These are phyloP conservation scores for Pterocarpus santalinus DNA, from an alignment of 306 rosid species.

Conservation along the genomic window DNA sequence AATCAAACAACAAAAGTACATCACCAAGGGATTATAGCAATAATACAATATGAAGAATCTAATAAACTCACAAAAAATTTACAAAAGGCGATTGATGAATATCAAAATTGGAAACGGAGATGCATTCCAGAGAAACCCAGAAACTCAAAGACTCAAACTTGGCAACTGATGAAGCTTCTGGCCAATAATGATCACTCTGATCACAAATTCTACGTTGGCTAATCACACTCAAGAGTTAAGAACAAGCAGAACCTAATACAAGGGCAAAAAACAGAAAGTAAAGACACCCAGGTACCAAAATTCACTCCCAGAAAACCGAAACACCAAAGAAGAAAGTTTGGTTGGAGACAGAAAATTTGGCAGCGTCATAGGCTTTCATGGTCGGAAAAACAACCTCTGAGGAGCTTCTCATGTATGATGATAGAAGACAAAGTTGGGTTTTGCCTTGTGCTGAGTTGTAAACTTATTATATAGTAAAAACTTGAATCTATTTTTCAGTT, in stretches of 20 bases:
- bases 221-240: neutral
- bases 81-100: slow-evolving; percentile 30
- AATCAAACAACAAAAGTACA: slow-evolving; percentile 18
- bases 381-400: slow-evolving; percentile 16
- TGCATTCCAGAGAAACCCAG: slow-evolving; percentile 28
- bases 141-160: slow-evolving; percentile 46
- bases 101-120: slow-evolving; percentile 32
- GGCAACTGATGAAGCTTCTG: slow-evolving; percentile 35
- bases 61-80: neutral
- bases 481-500: neutral
- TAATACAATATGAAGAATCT: slow-evolving; percentile 30
- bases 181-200: slow-evolving; percentile 31
- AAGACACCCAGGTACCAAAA: slow-evolving; percentile 33
- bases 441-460: slow-evolving; percentile 39
- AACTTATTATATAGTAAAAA: neutral
- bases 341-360: slow-evolving; percentile 21
- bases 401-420: slow-evolving; percentile 3
- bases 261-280: neutral
- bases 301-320: slow-evolving; percentile 33
- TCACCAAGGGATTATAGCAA: slow-evolving; percentile 16
- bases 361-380: slow-evolving; percentile 40
- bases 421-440: slow-evolving; percentile 24
- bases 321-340: slow-evolving; percentile 26
- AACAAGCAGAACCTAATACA: neutral
- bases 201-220: slow-evolving; percentile 33